Percentiles rank a stretch among this genome's conserved stretches.
Conservation (phyloP, 2,329 filamentous ascomycete species). For the Scopulariopsis brevicaulis region DNA sequence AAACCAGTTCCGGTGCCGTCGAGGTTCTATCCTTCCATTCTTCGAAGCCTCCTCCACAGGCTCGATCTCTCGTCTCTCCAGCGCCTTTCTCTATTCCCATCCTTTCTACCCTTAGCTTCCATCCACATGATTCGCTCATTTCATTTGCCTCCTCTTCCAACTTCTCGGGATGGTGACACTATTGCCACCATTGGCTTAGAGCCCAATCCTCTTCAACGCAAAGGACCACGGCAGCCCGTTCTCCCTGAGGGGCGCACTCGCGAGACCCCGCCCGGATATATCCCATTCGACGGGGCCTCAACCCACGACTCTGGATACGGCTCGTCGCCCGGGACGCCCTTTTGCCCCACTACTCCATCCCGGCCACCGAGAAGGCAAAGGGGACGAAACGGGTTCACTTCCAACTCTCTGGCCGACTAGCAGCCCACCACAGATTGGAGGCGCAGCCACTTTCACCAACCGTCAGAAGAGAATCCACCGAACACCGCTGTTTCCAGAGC, state of each 20-base stretch:
- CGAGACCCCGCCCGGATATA: neutral
- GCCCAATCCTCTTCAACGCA: neutral
- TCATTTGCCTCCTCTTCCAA: neutral
- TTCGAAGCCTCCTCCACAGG: neutral
- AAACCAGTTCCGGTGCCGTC: neutral
- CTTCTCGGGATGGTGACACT: neutral
- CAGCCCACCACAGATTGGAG: neutral
- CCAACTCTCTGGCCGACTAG: neutral
- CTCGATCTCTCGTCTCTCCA: neutral
- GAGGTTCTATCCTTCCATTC: neutral
- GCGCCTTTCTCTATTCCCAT: neutral
- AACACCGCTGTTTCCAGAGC: neutral
- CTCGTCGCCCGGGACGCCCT: neutral
- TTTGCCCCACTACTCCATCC: neutral
- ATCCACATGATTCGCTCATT: neutral
- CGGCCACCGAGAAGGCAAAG: neutral
- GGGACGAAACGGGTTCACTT: neutral
- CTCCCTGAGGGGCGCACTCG: neutral
- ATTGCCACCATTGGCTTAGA: neutral
- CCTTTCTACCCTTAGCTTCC: neutral
- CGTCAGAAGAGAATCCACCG: neutral
- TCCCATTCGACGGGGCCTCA: neutral
- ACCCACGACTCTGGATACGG: slow-evolving; percentile 3
- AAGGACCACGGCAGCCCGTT: neutral
- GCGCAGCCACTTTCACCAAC: neutral